Percentiles rank a stretch among this genome's conserved stretches.
Conservation (phyloP, 208 protist genomes). For the Endotrypanum monterogeii region DNA sequence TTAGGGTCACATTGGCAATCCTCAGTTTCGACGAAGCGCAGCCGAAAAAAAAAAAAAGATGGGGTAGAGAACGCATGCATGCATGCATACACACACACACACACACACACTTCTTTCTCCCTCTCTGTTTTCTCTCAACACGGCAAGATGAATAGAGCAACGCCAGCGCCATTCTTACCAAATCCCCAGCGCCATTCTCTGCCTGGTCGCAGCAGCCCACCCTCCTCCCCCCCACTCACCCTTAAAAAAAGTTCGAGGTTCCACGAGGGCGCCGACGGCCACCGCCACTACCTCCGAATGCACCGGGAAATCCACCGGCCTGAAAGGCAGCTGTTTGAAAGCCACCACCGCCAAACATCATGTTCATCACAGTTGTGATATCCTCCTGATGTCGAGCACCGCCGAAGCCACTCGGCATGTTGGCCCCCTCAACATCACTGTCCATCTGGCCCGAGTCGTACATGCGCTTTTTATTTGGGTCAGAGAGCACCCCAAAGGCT, state of each 20-base stretch:
- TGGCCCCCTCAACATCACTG: conserved; percentile 78
- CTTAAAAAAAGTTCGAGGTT: conserved; percentile 36
- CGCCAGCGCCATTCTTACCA: not conserved
- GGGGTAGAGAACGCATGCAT: not conserved
- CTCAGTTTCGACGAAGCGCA: not conserved
- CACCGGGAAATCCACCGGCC: conserved; percentile 15
- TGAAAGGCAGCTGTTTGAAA: conserved; percentile 21
- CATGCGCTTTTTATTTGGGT: conserved; percentile 86
- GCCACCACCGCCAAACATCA: conserved; percentile 52
- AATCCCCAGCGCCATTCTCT: too few relatives aligned
- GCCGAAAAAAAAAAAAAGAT: conserved; percentile 9
- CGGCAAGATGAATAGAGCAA: not conserved
- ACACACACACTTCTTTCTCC: too few relatives aligned
- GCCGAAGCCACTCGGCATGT: conserved; percentile 28
- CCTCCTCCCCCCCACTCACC: not conserved
- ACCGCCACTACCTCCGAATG: conserved; percentile 17
- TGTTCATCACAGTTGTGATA: conserved; percentile 58
- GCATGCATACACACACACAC: too few relatives aligned
- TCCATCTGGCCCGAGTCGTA: conserved; percentile 92
- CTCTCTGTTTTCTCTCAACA: too few relatives aligned
- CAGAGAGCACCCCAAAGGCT: conserved; percentile 86
- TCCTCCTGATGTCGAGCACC: conserved; percentile 36
- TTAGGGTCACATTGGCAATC: not conserved
- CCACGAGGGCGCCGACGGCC: conserved; percentile 30
- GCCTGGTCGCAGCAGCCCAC: too few relatives aligned